A percentile compares a stretch with the other conserved stretches of the same genome.
phyloP scores from a whole-genome alignment of 495 filamentous ascomycete genomes.

The Staphylotrichum tortipilum region DNA sequence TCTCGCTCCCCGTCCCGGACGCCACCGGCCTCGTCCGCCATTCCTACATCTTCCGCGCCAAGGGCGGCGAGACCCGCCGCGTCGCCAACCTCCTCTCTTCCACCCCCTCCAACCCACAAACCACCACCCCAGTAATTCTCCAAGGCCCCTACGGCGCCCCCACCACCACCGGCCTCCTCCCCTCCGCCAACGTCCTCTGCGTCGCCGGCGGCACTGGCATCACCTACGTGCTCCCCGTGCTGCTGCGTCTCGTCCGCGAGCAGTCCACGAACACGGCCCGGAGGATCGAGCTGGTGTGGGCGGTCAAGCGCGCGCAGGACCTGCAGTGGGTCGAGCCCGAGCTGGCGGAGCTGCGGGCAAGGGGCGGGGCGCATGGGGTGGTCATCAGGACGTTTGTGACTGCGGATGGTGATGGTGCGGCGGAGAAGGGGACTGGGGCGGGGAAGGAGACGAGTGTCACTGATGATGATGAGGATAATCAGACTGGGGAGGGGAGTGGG shows the following conservation, averaged over 20 bases:
- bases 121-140: constrained; percentile 45
- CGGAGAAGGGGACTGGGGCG: constrained; percentile 10
- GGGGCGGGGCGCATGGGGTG: constrained; percentile 32
- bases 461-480: constrained; percentile 19
- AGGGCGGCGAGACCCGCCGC: constrained; percentile 55
- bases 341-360: constrained; percentile 37
- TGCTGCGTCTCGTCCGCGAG: constrained; percentile 37
- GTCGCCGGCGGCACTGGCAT: constrained; percentile 59
- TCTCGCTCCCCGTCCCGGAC: constrained; percentile 37
- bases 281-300: constrained; percentile 53
- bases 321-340: constrained; percentile 49
- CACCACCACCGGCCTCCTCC: constrained; percentile 31
- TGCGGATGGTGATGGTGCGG: constrained; percentile 31
- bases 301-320: constrained; percentile 45
- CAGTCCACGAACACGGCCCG: constrained; percentile 21
- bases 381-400: constrained; percentile 51
- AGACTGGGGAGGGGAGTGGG: neutral
- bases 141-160: constrained; percentile 52
- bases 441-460: constrained; percentile 3
- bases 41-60: constrained; percentile 53
- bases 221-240: constrained; percentile 51
- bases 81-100: too few species aligned
- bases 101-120: too few species aligned
- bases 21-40: constrained; percentile 34
- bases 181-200: constrained; percentile 47